Evolutionary conservation across 106 monocot genomes (phyloP), one percentile per base, ranked within the genome.

Genomic region (Dendrobium chrysotoxum): DNA sequence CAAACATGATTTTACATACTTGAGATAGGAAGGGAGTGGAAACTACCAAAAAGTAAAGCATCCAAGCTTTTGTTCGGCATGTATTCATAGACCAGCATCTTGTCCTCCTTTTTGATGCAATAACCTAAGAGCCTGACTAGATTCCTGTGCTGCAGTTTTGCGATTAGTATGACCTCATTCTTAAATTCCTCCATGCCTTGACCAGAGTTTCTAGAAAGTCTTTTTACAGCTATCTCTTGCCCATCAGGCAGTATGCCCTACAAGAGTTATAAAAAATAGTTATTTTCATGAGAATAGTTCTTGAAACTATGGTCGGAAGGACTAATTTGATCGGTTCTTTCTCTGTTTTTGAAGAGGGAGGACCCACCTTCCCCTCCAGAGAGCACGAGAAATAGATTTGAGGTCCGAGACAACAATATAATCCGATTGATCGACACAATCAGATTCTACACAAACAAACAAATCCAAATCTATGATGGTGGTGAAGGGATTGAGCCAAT

Each of bases 131-230:
- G 86, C 72, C 81, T 74, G 23, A 89, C 86, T 11, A 89, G 84
- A 45, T 89, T 89, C 72, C 86, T 81, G 72, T 89, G 89, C 66
- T 89, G 89, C 1, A 89, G 67, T 64, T 82, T 82, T 17, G 89
- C 79, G 28, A 89, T 84, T 9, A 89, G 79, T 28, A 77, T 53
- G 9, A 87, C 82, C 80, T 89, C 89, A 82, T 89, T 89, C 72
- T 85, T 86, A 72, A 89, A 87, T n/a, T 89, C 89, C 20, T 82
- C 64, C 54, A 73, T 13, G n/a, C 89, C 89, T 77, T 89, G 89
- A 1, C 82, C 80, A 8, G 86, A 89, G 21, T 53, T 81, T 68
- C 26, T 79, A 5, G 89, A 89, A 20, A 89, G 82, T 28, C 86
- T 89, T 40, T 89, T 89, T 1, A 87, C 78, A 54, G 89, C 89